These are phyloP conservation scores for Aspergillus sp. DNA, from an alignment of 2,329 filamentous ascomycete genomes.

Conservation along the genomic window DNA sequence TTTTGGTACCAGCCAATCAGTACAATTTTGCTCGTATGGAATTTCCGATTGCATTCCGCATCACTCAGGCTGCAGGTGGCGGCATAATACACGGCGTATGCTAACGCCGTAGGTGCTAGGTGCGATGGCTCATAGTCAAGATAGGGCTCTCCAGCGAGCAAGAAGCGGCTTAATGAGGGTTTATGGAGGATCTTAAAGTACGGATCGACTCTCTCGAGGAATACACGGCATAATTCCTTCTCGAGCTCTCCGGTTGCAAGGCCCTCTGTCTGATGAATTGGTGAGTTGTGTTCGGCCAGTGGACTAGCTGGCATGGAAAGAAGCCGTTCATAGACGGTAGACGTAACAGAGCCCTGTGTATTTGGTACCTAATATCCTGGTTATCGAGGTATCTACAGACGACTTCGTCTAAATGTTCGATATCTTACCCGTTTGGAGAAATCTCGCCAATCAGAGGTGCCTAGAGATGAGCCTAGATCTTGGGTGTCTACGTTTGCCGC, in stretches of 20 bases:
- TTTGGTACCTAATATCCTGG: conserved; percentile 1
- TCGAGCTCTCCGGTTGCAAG: neutral
- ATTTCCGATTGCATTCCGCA: conserved; percentile 19
- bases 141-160: conserved; percentile 26
- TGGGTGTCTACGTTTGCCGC: no score
- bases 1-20: conserved; percentile 21
- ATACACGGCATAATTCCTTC: conserved; percentile 23
- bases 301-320: conserved; percentile 15
- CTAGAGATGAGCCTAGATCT: no score
- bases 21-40: conserved; percentile 17
- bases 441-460: conserved; percentile 14
- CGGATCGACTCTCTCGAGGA: conserved; percentile 27
- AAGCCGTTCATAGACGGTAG: conserved; percentile 7
- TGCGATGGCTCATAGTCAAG: conserved; percentile 28
- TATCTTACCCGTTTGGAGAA: conserved; percentile 23
- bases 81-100: conserved; percentile 24
- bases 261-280: conserved; percentile 1
- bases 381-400: neutral
- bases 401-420: neutral
- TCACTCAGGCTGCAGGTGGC: conserved; percentile 25
- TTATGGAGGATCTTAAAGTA: conserved; percentile 31
- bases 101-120: conserved; percentile 23
- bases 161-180: conserved; percentile 24
- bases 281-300: conserved; percentile 8
- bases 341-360: neutral